These are phyloP conservation scores for Entomophthora muscae DNA, from an alignment of 371 early-diverging fungal genomes.

Conservation along the genomic window DNA sequence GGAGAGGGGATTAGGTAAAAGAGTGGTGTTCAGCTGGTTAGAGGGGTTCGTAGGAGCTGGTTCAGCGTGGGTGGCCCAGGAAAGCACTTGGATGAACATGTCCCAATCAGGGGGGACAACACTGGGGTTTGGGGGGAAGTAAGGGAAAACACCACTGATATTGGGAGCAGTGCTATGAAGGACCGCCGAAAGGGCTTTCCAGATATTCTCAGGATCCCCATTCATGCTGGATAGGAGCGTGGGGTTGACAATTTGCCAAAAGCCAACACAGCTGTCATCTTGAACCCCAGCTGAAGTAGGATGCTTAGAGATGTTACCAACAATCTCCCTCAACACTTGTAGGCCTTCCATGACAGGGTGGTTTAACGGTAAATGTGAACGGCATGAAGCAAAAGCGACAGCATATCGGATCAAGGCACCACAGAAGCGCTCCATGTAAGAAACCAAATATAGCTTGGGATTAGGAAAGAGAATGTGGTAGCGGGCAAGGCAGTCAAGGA, in stretches of 20 bases:
- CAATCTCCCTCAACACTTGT: not conserved
- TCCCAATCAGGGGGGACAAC: not conserved
- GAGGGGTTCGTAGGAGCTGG: not conserved
- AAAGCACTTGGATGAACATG: not conserved
- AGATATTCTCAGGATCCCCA: not conserved
- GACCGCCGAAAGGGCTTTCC: not conserved
- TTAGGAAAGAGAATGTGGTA: not conserved
- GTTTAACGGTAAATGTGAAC: not conserved
- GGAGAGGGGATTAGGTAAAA: too few relatives aligned
- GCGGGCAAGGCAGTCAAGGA: not conserved
- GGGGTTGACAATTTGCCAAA: not conserved
- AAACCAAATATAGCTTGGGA: not conserved
- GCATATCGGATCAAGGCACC: not conserved
- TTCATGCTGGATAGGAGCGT: not conserved
- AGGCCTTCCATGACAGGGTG: not conserved
- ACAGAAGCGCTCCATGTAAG: not conserved
- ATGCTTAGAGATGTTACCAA: not conserved
- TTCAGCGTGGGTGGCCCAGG: not conserved
- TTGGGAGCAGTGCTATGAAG: not conserved
- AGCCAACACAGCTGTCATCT: not conserved
- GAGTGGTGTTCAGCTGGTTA: not conserved
- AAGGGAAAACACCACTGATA: not conserved
- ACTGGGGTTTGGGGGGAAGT: not conserved
- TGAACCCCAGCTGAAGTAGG: not conserved
- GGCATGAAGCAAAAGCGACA: not conserved